Base-by-base conservation (phyloP, 768 basidiomycete species). In the Pleurotus cornucopiae region DNA sequence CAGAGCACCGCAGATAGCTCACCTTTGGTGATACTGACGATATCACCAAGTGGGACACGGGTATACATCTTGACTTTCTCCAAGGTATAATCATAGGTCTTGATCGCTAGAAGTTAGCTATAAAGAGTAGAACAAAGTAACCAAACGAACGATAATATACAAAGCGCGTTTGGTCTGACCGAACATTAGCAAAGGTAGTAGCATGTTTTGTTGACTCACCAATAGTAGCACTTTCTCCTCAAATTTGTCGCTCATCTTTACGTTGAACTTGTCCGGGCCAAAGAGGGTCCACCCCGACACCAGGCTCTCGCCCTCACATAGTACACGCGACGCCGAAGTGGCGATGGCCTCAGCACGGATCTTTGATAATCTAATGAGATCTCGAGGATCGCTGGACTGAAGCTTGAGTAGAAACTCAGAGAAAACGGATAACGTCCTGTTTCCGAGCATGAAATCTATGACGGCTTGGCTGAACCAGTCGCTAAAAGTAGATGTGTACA, bases 381-480 rank as follows among this genome's bases (percentile, higher is more conserved):
- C 92, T 39, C 89, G 79, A 0, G 95, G 94, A 68, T 99, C 97
- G n/a, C 90, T 87, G 9, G 91, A 90, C 63, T 89, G 86, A 46
- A 99, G 75, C 62, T 86, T 94, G 56, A 89, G 78, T 54, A 97
- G 73, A 67, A 98, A 98, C 69, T 98, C 96, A 6, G 92, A 88
- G 70, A 99, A 98, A 3, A 98, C 93, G 41, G 86, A 79, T 6
- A 86, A 67, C 1, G 88, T 91, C 54, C 95, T 87, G 68, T 94
- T 85, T 23, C 94, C 95, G 49, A 95, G 84, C 77, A 89, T 84
- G 64, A 85, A 95, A 69, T 94, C 91, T 62, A 98, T 94, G 45
- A 96, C 93, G 0, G 95, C 94, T 72, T 99, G 97, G 56, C 82
- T 86, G 71, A 98, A 99, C 89, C 94, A 99, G 71, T 99, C 97